Conservation (phyloP, 2,329 filamentous ascomycete species). For the Celoporthe dispersa region DNA sequence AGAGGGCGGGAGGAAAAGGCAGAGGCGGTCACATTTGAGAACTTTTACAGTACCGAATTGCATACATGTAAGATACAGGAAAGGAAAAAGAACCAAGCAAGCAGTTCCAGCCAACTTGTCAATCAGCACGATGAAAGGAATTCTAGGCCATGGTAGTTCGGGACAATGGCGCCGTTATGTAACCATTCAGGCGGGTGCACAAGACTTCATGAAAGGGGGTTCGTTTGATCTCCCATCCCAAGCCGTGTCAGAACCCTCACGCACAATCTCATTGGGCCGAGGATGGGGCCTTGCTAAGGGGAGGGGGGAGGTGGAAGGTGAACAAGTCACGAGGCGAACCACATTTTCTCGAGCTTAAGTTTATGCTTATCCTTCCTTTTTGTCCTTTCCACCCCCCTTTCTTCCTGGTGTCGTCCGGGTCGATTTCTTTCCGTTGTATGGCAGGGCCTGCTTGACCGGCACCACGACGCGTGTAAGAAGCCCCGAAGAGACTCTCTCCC, state of each 20-base stretch:
- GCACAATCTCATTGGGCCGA: slow-evolving; percentile 6
- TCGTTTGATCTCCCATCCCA: slow-evolving; percentile 26
- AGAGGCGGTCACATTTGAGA: not conserved
- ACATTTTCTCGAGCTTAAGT: slow-evolving; percentile 21
- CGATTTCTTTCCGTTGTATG: not conserved
- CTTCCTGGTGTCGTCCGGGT: not conserved
- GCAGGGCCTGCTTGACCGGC: not conserved
- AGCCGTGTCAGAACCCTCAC: slow-evolving; percentile 14
- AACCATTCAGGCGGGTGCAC: not conserved
- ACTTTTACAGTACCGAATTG: not conserved
- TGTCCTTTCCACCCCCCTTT: not conserved
- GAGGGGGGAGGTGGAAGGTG: not conserved
- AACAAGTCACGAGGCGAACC: slow-evolving; percentile 13
- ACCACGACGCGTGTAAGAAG: not conserved
- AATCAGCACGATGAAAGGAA: not conserved
- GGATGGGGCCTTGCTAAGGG: not conserved
- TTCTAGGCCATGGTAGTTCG: not conserved
- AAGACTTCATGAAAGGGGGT: slow-evolving; percentile 2
- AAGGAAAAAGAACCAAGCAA: not conserved
- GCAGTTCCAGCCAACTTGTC: not conserved
- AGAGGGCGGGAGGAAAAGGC: not conserved
- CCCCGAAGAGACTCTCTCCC: not conserved
- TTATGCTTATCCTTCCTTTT: slow-evolving; percentile 12
- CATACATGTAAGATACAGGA: not conserved
- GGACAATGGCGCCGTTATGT: not conserved